Conservation (phyloP, 352 stramenopile species). For the Pythium apleroticum region DNA sequence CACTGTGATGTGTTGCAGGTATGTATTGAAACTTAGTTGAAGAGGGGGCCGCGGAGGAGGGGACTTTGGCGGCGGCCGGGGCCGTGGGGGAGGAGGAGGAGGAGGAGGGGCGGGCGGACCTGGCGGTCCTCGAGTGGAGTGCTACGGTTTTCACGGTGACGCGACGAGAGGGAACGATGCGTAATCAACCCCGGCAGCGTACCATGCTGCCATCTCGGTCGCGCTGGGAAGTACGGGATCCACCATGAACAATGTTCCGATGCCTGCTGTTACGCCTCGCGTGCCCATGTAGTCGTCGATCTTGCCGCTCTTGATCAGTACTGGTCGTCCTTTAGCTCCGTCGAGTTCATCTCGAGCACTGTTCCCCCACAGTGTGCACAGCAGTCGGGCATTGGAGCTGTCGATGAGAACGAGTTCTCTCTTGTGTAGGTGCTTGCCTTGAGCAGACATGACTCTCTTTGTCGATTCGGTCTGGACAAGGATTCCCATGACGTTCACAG, state of each 20-base stretch:
- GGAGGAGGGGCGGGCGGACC: no score
- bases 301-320: background rate
- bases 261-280: background rate
- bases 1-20: no score
- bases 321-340: background rate
- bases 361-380: slow-evolving; percentile 6
- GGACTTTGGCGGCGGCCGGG: no score
- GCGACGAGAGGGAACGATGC: background rate
- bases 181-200: background rate
- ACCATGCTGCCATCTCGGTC: background rate
- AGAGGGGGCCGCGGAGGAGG: no score
- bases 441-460: background rate
- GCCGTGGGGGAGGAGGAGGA: no score
- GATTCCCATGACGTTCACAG: slow-evolving; percentile 4
- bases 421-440: background rate
- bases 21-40: no score
- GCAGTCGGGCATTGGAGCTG: background rate
- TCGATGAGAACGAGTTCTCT: background rate
- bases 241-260: background rate
- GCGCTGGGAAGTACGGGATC: background rate
- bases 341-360: background rate
- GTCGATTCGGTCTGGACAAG: background rate
- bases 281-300: background rate
- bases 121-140: no score
- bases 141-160: background rate